Evolutionary conservation across 2,329 filamentous ascomycete species (phyloP).

Genomic region (Xylogone sp.): DNA sequence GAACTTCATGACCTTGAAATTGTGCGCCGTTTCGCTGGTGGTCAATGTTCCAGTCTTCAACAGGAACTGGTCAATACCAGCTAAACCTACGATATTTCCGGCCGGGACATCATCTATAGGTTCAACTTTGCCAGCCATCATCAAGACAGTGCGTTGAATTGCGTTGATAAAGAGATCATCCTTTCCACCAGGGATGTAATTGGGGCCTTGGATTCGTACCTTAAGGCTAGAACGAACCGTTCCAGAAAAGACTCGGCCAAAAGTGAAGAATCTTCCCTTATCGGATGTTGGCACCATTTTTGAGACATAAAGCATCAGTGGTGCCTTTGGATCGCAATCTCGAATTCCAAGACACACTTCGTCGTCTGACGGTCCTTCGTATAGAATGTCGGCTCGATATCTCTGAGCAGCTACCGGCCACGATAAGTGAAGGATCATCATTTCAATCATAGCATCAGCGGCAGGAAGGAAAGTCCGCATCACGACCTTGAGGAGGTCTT

Average conservation of each 20-base stretch:
- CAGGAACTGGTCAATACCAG: slow-evolving; percentile 99
- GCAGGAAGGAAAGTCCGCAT: slow-evolving; percentile 99
- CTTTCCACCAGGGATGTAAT: slow-evolving; percentile 98
- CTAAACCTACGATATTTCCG: slow-evolving; percentile 99
- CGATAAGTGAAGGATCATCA: slow-evolving; percentile 99
- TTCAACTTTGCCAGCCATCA: slow-evolving; percentile 99
- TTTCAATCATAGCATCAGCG: slow-evolving; percentile 96
- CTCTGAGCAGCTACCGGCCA: slow-evolving; percentile 93
- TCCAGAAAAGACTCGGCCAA: slow-evolving; percentile 99
- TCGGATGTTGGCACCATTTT: slow-evolving; percentile 99
- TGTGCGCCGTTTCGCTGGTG: slow-evolving; percentile 96
- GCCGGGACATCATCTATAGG: slow-evolving; percentile 98
- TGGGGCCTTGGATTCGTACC: slow-evolving; percentile 99
- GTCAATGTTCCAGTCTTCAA: slow-evolving; percentile 99
- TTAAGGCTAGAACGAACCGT: slow-evolving; percentile 96
- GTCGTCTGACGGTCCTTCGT: slow-evolving; percentile 95
- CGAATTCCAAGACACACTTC: slow-evolving; percentile 93
- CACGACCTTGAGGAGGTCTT: slow-evolving; percentile 94
- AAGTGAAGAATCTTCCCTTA: slow-evolving; percentile 99
- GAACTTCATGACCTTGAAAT: slow-evolving; percentile 99
- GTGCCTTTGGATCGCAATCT: slow-evolving; percentile 95
- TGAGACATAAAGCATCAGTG: slow-evolving; percentile 99
- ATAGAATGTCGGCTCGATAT: slow-evolving; percentile 98
- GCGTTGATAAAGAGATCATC: slow-evolving; percentile 99
- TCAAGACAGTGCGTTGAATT: slow-evolving; percentile 98